Evolutionary conservation across 441 rosid genomes (phyloP).

Genomic region (Gossypium davidsonii): DNA sequence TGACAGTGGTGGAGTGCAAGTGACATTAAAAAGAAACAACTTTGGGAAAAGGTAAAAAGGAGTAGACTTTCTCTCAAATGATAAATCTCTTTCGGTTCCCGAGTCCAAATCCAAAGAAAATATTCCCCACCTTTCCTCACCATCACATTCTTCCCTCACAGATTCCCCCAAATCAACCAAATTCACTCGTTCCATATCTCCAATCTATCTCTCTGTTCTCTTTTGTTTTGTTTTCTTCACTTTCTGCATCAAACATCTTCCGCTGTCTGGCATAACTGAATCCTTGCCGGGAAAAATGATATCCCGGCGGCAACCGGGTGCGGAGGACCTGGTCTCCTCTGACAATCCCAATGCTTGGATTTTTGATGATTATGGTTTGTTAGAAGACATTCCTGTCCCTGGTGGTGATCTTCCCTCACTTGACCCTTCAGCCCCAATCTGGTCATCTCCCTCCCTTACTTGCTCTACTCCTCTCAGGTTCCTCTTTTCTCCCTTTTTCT

Average conservation of each 20-base stretch:
- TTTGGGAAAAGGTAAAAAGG: not conserved
- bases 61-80: not conserved
- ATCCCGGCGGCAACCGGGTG: not conserved
- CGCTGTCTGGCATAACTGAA: not conserved
- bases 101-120: not conserved
- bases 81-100: not conserved
- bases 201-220: not conserved
- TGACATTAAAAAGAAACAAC: not conserved
- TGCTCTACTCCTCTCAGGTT: slow-evolving; percentile 32
- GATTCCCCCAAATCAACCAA: slow-evolving; percentile 14
- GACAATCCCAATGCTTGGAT: slow-evolving; percentile 35
- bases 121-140: slow-evolving; percentile 3
- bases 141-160: slow-evolving; percentile 14
- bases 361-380: slow-evolving; percentile 35
- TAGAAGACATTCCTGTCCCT: slow-evolving; percentile 40
- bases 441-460: slow-evolving; percentile 32
- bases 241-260: not conserved
- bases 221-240: not conserved
- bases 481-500: not conserved
- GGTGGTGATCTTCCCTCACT: slow-evolving; percentile 35
- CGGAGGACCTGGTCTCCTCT: slow-evolving; percentile 29
- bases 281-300: not conserved
- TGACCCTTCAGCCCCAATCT: slow-evolving; percentile 25
- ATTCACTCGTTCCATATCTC: slow-evolving; percentile 21
- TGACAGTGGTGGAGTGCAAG: not conserved